phyloP scores from a whole-genome alignment of 192 early-diverging fungal species.

The Phlyctochytrium bullatum region DNA sequence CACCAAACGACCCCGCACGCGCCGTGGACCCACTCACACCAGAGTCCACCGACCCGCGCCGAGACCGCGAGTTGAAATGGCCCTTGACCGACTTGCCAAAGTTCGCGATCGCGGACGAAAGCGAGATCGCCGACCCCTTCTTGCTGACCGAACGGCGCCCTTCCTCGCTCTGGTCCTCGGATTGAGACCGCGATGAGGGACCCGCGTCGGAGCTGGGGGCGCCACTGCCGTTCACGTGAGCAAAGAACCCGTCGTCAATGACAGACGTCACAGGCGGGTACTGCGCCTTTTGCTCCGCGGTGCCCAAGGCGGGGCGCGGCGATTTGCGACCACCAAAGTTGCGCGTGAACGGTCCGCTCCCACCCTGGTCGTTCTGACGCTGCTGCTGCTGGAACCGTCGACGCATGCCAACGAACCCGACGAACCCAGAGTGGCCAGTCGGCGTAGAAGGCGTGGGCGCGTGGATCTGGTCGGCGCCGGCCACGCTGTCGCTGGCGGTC shows the following conservation, averaged over 20 bases:
- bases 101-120: background rate
- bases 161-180: background rate
- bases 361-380: background rate
- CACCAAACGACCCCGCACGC: no score
- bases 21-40: no score
- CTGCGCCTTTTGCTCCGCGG: background rate
- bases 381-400: no score
- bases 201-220: background rate
- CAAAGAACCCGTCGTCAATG: background rate
- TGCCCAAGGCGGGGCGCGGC: background rate
- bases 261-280: background rate
- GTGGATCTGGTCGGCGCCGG: background rate
- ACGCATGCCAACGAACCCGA: background rate
- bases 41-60: no score
- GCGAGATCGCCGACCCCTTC: background rate
- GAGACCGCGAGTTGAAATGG: no score
- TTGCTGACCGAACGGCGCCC: background rate
- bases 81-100: constrained; percentile 4
- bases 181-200: background rate
- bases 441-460: background rate
- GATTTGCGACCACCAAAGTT: background rate
- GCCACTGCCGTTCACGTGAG: background rate
- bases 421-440: background rate
- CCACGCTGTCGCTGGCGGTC: no score
- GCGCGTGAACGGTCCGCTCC: background rate